Percentiles rank a stretch among this genome's conserved stretches.
These are phyloP conservation scores for Plasmodium yoelii DNA, from an alignment of 169 alveolate species.

Conservation along the genomic window DNA sequence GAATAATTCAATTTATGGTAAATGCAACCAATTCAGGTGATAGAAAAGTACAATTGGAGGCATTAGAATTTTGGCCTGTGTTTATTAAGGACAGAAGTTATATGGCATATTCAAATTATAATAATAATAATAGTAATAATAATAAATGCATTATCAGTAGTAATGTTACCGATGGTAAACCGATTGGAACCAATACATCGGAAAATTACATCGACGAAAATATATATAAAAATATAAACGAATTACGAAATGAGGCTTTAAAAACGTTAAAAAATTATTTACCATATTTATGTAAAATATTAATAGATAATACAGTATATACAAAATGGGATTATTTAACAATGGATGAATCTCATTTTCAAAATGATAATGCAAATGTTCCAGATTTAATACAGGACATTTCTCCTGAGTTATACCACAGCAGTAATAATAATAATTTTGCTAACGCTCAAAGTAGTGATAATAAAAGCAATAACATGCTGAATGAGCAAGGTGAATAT, in stretches of 20 bases:
- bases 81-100: constrained; percentile 80
- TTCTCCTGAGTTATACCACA: constrained; percentile 84
- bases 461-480: constrained; percentile 32
- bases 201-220: constrained; percentile 55
- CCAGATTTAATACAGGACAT: constrained; percentile 90
- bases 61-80: constrained; percentile 88
- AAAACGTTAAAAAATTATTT: constrained; percentile 68
- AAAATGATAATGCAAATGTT: constrained; percentile 87
- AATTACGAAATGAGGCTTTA: constrained; percentile 70
- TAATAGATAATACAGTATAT: constrained; percentile 86
- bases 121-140: constrained; percentile 26
- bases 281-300: constrained; percentile 78
- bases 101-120: constrained; percentile 68
- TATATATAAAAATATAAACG: constrained; percentile 74
- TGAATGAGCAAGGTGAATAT: neutral
- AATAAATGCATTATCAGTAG: neutral
- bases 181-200: constrained; percentile 3
- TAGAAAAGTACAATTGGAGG: constrained; percentile 87
- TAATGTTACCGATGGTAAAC: neutral
- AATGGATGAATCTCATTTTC: constrained; percentile 91
- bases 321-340: constrained; percentile 90
- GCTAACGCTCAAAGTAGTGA: constrained; percentile 36
- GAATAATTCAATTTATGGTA: constrained; percentile 84
- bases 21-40: constrained; percentile 83
- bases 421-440: constrained; percentile 80